Conservation (phyloP, 2,329 filamentous ascomycete species). For the Escovopsis sp. region DNA sequence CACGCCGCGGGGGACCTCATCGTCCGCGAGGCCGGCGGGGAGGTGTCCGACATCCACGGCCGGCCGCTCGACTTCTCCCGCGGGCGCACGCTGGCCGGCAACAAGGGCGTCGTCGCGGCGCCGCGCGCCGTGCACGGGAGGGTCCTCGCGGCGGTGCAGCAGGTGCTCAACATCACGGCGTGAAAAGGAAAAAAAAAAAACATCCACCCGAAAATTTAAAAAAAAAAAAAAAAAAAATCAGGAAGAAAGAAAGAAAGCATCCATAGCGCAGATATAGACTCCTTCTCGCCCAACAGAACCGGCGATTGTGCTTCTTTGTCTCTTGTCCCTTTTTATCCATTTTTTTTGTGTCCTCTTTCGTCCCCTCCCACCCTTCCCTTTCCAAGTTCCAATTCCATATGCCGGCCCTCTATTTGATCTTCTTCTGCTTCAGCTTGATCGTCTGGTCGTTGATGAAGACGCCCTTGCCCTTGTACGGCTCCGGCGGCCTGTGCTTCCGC, state of each 20-base stretch:
- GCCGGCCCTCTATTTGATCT: conserved; percentile 55
- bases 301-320: neutral
- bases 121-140: conserved; percentile 59
- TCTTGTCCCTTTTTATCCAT: neutral
- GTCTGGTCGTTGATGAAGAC: conserved; percentile 97
- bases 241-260: conserved; percentile 1
- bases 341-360: too few relatives aligned
- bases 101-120: conserved; percentile 89
- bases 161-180: conserved; percentile 43
- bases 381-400: neutral
- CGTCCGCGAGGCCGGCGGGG: conserved; percentile 82
- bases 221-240: neutral
- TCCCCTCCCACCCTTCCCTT: neutral
- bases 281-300: too few relatives aligned
- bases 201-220: neutral
- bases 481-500: conserved; percentile 73
- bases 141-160: conserved; percentile 70
- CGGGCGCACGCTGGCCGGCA: conserved; percentile 72
- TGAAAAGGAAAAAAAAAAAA: conserved; percentile 6
- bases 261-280: too few relatives aligned
- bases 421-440: conserved; percentile 96
- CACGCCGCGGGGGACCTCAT: conserved; percentile 92
- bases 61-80: conserved; percentile 73
- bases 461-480: conserved; percentile 98
- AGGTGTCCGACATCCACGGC: conserved; percentile 80